Base-by-base conservation (phyloP, 2,329 filamentous ascomycete species). In the Verticillium alfalfae region DNA sequence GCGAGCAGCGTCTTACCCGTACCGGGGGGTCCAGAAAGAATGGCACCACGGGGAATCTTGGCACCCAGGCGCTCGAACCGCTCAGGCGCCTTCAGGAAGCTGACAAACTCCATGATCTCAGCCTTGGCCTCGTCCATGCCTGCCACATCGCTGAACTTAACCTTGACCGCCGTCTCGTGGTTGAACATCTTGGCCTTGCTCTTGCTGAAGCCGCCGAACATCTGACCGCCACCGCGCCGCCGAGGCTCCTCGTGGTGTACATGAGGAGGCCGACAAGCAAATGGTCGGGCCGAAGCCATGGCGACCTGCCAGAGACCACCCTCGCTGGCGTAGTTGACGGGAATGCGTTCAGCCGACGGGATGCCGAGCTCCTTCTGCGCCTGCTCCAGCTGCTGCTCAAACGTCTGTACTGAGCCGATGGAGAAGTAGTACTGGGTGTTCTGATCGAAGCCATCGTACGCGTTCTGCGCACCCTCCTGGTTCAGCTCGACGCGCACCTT, bases 81-180 rank as follows among this genome's bases (percentile, higher is more conserved):
- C 69, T 92, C 91, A 0, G 95, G 95, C 70, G 95, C 90, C 81
- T 97, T 94, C 65, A 99, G 79, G 82, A 99, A 99, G 73, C 90
- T 93, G 68, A 99, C 95, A 70, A 99, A 99, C 76, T 99, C 95
- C 93, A 98, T 97, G 68, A 99, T 99, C 77, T 99, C 95, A 61
- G 88, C 82, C 83, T 99, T 99, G 62, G 95, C 95, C 78, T 99
- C 95, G 73, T 99, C 95, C 88, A 98, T 94, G 67, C 95, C 95
- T 52, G 95, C 95, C 54, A 99, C 95, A 73, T 99, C 95, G 56
- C 91, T 82, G 74, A 99, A 99, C 77, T 97, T 98, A 75, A 96
- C 93, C 79, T 96, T 97, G 79, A 99, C 86, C 62, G 95, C 92
- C 12, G 91, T 92, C 80, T 99, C 95, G 68, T 97, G 93, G 75